Base-by-base conservation (phyloP, 2,329 filamentous ascomycete species). In the Cercospora sesami region DNA sequence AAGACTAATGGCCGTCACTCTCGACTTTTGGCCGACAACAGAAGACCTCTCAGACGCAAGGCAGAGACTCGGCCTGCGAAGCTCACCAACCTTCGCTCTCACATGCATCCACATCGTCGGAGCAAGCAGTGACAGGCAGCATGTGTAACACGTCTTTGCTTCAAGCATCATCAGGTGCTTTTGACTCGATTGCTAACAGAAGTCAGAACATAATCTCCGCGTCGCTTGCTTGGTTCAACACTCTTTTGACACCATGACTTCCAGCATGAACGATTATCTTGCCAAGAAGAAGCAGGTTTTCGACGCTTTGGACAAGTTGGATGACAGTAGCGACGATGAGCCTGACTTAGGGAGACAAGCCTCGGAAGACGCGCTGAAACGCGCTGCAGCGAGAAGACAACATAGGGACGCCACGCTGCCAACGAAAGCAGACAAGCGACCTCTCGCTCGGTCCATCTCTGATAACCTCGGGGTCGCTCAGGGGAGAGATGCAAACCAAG, bases 401-500 rank as follows among this genome's bases (percentile, higher is more conserved):
- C 51, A 58, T 9, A 53, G 63, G 39, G 64, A 62, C 64, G 39
- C 42, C 51, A 31, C 28, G 21, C 51, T 30, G n/a, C 16, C 48
- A 7, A 21, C 14, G 0, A 58, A 58, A 63, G 39, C 4, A 51
- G 65, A 9, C 30, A 53, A 57, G 23, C 63, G 12, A 64, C 39
- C 64, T 28, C 66, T 76, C 2, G 62, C 71, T 26, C 75, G 73
- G 12, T 75, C 76, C 2, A 26, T 67, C 1, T 77, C 75, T 18
- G 74, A 75, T 21, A 70, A 66, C 10, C 70, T 57, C 2, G 45
- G 45, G 6, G 45, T 48, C 6, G 18, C 57, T 21, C 16, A 14
- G 23, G 36, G 26, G 39, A 23, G 12, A 3, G 21, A 21, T 4
- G 36, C n/a, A 28, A 28, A 61, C 36, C 18, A 62, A 8, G 26